Conservation (phyloP, 345 rosid genomes). For the Euphorbia peplus region DNA sequence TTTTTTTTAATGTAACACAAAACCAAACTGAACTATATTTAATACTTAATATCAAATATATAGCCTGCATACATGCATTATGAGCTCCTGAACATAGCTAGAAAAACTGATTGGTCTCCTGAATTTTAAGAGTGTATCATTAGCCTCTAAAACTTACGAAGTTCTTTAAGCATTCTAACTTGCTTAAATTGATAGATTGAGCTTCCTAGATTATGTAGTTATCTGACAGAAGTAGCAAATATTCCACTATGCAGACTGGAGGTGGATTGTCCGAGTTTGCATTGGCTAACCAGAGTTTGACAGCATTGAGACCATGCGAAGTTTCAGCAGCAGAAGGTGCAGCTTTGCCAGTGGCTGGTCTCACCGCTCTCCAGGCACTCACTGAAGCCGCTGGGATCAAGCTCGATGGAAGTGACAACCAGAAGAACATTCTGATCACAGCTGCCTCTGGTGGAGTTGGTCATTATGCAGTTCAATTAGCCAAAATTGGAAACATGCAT, state of each 20-base stretch:
- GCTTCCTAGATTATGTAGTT: not conserved
- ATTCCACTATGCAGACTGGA: not conserved
- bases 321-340: slow-evolving; percentile 30
- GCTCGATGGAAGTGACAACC: slow-evolving; percentile 22
- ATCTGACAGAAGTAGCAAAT: not conserved
- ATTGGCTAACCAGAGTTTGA: slow-evolving; percentile 18
- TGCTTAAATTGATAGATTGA: too few relatives aligned
- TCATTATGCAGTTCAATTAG: slow-evolving; percentile 28
- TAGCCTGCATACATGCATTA: too few relatives aligned
- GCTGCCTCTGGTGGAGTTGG: slow-evolving; percentile 36
- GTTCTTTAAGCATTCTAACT: too few relatives aligned
- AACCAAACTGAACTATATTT: too few relatives aligned
- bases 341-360: slow-evolving; percentile 15
- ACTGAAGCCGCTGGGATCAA: slow-evolving; percentile 22
- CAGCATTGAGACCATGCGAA: slow-evolving; percentile 19
- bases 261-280: slow-evolving; percentile 20
- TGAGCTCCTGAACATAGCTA: too few relatives aligned
- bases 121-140: too few relatives aligned
- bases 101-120: too few relatives aligned
- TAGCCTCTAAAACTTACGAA: too few relatives aligned
- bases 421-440: slow-evolving; percentile 25
- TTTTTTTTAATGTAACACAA: too few relatives aligned
- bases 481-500: slow-evolving; percentile 24
- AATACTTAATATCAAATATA: too few relatives aligned
- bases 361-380: slow-evolving; percentile 25